These are phyloP conservation scores for Wickerhamiella nectarea DNA, from an alignment of 805 yeast genomes.

Conservation along the genomic window DNA sequence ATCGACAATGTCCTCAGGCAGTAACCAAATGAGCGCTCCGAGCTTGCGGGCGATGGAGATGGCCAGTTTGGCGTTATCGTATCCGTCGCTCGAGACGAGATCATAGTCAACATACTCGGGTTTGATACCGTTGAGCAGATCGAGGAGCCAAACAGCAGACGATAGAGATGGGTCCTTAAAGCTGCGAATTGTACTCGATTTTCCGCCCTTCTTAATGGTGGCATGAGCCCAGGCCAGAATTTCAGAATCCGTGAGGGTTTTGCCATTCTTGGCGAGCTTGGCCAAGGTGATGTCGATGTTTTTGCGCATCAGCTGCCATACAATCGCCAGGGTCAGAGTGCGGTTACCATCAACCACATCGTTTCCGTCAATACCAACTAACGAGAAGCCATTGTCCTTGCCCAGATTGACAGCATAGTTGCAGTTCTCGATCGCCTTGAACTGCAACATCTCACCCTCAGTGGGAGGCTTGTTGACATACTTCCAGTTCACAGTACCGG, in stretches of 20 bases:
- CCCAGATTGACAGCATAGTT: slow-evolving; percentile 97
- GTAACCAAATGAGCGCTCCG: slow-evolving; percentile 96
- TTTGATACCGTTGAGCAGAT: slow-evolving; percentile 80
- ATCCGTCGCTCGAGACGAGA: slow-evolving; percentile 75
- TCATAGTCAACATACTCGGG: slow-evolving; percentile 98
- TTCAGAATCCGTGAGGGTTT: slow-evolving; percentile 68
- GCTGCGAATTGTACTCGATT: slow-evolving; percentile 55
- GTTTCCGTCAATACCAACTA: slow-evolving; percentile 96
- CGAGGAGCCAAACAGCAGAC: slow-evolving; percentile 70
- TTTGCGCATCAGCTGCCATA: slow-evolving; percentile 98
- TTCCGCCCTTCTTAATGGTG: slow-evolving; percentile 77
- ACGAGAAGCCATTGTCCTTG: slow-evolving; percentile 77
- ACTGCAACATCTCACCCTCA: slow-evolving; percentile 58
- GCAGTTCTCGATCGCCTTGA: slow-evolving; percentile 94
- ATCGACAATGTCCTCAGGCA: slow-evolving; percentile 98
- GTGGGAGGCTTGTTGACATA: slow-evolving; percentile 77
- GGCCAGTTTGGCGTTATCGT: slow-evolving; percentile 92
- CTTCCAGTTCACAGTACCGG: slow-evolving; percentile 71
- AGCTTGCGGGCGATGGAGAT: slow-evolving; percentile 95
- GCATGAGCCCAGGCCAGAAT: slow-evolving; percentile 89
- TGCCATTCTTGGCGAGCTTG: slow-evolving; percentile 55
- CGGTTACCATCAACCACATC: slow-evolving; percentile 91
- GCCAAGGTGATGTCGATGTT: slow-evolving; percentile 78
- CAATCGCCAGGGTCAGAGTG: slow-evolving; percentile 77
- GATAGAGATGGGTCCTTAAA: slow-evolving; percentile 72